Evolutionary conservation across 2,329 filamentous ascomycete genomes (phyloP), one percentile per base, ranked within the genome.

Genomic region (Beauveria varroae): DNA sequence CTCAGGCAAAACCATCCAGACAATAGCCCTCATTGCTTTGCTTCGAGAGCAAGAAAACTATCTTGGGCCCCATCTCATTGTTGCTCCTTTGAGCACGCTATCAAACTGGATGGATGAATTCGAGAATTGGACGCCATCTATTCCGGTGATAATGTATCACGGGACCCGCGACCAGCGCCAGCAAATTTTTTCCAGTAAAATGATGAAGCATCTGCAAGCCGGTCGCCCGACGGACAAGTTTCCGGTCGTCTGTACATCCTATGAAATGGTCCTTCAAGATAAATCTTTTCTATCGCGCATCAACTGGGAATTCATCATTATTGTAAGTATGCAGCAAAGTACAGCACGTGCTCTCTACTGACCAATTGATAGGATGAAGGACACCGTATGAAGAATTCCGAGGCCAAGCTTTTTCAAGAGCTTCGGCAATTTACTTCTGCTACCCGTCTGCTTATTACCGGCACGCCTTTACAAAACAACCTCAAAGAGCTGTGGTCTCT

Each of bases 51-150:
- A 93, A 66, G 91, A 93, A 53, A 83, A 87, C 7, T 92, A 95
- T 57, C 77, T 84, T 2, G 95, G 95, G 0, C 95, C 95, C 0
- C 96, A 97, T 69, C 75, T 99, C 24, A 91, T 99, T 58, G 88
- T 95, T 7, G 92, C 93, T 0, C 95, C 95, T 0, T 75, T 98
- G 4, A 97, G 92, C 69, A 98, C 95, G 0, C 82, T 97, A 0
- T 92, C 89, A 44, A 99, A 98, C 71, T 99, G 95, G 95, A 87
- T 96, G 47, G 90, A 95, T 47, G 95, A 99, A 69, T 97, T 98
- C 67, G 81, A 86, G 40, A 89, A 88, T 67, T 99, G 93, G 92
- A 91, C 91, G 0, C 95, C 95, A 0, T 83, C 82, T 1, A 93
- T 98, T 44, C 92, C 93, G 0, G 92, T 95, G 0, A 79, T 96